Conservation (phyloP, 192 early-diverging fungal species). For the Glomus cerebriforme region DNA sequence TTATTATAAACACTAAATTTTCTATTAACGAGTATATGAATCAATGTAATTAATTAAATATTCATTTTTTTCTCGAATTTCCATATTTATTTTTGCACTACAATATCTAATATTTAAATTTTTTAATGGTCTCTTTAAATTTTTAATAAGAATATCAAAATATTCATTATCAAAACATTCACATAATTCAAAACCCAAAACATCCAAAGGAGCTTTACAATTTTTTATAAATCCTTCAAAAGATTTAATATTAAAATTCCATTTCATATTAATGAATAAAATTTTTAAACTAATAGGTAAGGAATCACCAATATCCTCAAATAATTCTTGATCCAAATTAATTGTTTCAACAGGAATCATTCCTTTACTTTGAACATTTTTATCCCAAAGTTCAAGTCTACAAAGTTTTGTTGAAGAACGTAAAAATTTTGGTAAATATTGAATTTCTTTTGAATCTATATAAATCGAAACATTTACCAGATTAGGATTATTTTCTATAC, state of each 20-base stretch:
- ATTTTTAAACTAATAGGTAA: not conserved
- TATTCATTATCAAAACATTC: not conserved
- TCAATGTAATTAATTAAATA: not conserved
- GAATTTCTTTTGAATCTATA: not conserved
- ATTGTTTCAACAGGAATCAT: not conserved
- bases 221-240: not conserved
- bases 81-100: not conserved
- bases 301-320: not conserved
- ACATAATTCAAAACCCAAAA: not conserved
- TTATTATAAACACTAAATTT: too few species aligned
- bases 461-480: not conserved
- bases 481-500: not conserved
- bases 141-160: not conserved
- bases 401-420: not conserved
- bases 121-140: constrained; percentile 1
- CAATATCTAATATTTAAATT: not conserved
- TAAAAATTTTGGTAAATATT: not conserved
- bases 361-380: not conserved
- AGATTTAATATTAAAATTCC: not conserved
- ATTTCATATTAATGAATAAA: not conserved
- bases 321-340: not conserved
- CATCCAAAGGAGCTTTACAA: not conserved
- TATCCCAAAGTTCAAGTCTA: constrained; percentile 1
- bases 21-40: not conserved
- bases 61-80: not conserved